Base-by-base conservation (phyloP, 306 rosid genomes). In the Cicer yamashitae region DNA sequence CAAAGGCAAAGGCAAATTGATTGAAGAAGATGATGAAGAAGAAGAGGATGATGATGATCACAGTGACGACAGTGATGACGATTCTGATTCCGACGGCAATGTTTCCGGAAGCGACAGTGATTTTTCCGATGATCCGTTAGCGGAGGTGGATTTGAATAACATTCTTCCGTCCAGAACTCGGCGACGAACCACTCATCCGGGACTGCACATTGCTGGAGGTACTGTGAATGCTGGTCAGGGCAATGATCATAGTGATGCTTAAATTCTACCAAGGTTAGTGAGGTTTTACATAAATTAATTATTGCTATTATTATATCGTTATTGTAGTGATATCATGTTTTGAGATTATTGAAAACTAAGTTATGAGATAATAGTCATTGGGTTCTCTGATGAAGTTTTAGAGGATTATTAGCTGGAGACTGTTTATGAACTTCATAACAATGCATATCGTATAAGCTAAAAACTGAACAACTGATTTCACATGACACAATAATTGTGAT, bases 101-200 rank as follows among this genome's bases (percentile, higher is more conserved):
- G 81, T 77, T 17, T 88, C 89, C 1, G 92, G 81, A 34, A 83
- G 64, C 7, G 93, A 89, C 5, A 91, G 96, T 38, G 96, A 88
- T 78, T 86, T 94, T 40, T 91, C 96, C 15, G 98, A 94, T 54
- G 96, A 94, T 52, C 96, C 96, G 0, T 86, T 94, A 45, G 88
- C 93, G 25, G 98, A 91, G 86, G 93, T 94, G 8, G 96, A 94
- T 88, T 89, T 94, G 89, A 83, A 91, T 43, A 94, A 94, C 85
- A 91, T 94, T 79, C 96, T 91, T 44, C 97, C 97, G 8, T 91
- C 96, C 0, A 87, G 97, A 84, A 94, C 98, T 45, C 87, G 98
- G 60, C 84, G 96, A 78, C 87, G 88, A 81, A 77, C 85, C 39
- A 65, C 74, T 59, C 83, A 84, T 8, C 81, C 92, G 0, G 96